Evolutionary conservation across 139 green algal species (phyloP).

Genomic region (Tetraselmis chui): DNA sequence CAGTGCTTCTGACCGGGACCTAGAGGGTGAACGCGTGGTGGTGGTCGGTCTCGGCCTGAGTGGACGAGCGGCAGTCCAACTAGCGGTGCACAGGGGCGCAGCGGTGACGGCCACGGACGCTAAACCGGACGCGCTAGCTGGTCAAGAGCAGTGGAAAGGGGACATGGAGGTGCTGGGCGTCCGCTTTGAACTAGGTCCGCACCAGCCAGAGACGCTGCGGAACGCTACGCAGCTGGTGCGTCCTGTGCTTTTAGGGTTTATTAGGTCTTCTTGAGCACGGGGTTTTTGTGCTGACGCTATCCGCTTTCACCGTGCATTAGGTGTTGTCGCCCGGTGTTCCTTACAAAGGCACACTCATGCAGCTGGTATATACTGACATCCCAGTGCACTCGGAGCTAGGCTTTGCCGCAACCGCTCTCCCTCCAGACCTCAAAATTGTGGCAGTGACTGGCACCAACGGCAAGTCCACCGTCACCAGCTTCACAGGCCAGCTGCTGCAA

Average conservation of each 20-base stretch:
- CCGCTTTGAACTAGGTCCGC: background rate
- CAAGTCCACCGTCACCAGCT: conserved; percentile 44
- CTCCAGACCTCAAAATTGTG: background rate
- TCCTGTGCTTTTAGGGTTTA: no score
- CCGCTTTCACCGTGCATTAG: no score
- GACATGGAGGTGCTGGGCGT: background rate
- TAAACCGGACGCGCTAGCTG: background rate
- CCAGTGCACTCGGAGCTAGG: background rate
- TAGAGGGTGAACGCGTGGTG: background rate
- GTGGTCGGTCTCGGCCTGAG: background rate
- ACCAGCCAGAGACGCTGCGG: background rate
- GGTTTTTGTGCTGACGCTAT: no score
- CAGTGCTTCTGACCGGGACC: background rate
- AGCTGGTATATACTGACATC: background rate
- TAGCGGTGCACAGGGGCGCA: background rate
- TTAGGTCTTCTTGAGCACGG: no score
- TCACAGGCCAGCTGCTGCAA: conserved; percentile 28
- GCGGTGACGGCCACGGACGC: background rate
- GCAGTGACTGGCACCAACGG: conserved; percentile 45
- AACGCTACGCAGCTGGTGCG: background rate
- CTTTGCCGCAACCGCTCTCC: background rate
- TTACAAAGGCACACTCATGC: background rate
- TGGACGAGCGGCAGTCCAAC: background rate
- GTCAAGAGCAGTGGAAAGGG: background rate
- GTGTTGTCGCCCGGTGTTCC: background rate